Evolutionary conservation across 2,329 filamentous ascomycete species (phyloP), one percentile per base, ranked within the genome.

Genomic region (Sporothrix sp.): DNA sequence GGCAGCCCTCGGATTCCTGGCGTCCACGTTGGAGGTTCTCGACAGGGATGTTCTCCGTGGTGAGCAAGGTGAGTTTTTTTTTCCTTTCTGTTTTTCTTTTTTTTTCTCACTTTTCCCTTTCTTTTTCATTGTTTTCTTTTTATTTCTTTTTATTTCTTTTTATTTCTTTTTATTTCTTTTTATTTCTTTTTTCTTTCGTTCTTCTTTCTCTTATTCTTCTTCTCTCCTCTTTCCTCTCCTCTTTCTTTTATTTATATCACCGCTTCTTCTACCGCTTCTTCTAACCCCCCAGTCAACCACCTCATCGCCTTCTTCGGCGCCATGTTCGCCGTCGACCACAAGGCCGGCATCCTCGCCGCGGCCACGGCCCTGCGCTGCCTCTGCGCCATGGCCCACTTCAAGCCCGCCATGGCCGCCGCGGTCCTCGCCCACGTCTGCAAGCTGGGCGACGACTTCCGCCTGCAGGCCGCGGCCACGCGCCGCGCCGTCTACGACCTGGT

Each of bases 271-370:
- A n/a, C n/a, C n/a, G 11, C 42, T 14, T 14, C 47, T n/a, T 21
- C 13, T 35, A 14, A n/a, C 21, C 33, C 23, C 9, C 11, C 47
- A 61, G 62, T 64, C 28, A 57, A 61, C 14, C 59, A 58, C 3
- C 59, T 66, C 8, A 56, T 78, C 23, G 65, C 66, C 32, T 81
- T 79, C 64, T 81, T 81, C 51, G 71, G 73, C 13, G 72, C 74
- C 52, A 76, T 80, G 68, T 80, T 79, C 56, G 73, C 73, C 2
- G 71, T 75, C 48, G 76, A 80, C 55, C 75, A 79, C 63, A 76
- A 76, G 58, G 76, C 75, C n/a, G 77, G 77, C 36, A 72, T 80
- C 50, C 64, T 75, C 38, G 70, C 76, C 1, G 75, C 76, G 2
- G 67, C 75, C 3, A 73, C 70, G 39, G 76, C 76, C 1, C 62